A percentile compares a stretch with the other conserved stretches of the same genome.
phyloP scores from a whole-genome alignment of 139 green algal species.

The Mychonastes homosphaera region DNA sequence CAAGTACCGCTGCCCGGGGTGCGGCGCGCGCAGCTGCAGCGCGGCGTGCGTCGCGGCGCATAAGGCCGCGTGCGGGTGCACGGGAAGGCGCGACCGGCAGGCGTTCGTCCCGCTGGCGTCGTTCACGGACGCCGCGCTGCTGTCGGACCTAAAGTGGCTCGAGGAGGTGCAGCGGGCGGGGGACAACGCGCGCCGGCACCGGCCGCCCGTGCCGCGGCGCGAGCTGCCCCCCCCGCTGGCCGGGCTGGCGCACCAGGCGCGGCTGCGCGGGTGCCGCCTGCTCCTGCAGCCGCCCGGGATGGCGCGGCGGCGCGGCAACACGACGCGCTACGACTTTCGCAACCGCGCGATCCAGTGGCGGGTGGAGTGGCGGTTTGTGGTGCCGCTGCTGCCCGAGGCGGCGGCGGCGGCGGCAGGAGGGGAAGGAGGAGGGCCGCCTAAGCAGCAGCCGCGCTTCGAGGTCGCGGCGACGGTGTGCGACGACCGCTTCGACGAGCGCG shows the following conservation, averaged over 20 bases:
- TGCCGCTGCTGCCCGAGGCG: too few relatives aligned
- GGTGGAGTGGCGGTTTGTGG: conserved; percentile 56
- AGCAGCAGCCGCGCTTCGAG: too few relatives aligned
- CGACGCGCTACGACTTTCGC: conserved; percentile 37
- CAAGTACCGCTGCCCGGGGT: conserved; percentile 60
- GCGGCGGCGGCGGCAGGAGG: too few relatives aligned
- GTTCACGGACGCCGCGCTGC: conserved; percentile 42
- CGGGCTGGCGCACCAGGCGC: conserved; percentile 35
- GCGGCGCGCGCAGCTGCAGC: conserved; percentile 47
- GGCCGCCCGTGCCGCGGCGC: conserved; percentile 21
- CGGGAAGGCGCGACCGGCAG: conserved; percentile 50
- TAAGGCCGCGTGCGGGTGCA: conserved; percentile 50
- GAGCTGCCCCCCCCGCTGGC: conserved; percentile 35
- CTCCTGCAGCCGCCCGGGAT: conserved; percentile 47
- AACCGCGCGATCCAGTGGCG: conserved; percentile 42
- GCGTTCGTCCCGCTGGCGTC: conserved; percentile 43
- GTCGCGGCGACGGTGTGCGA: too few relatives aligned
- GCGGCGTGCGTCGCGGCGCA: conserved; percentile 46
- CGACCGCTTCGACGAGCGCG: too few relatives aligned
- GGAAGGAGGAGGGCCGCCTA: too few relatives aligned
- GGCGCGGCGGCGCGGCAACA: conserved; percentile 39
- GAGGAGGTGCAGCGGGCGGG: conserved; percentile 37
- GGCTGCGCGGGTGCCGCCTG: conserved; percentile 24
- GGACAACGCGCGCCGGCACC: conserved; percentile 35
- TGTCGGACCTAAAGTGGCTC: conserved; percentile 51